Conservation (phyloP, 2,329 filamentous ascomycete genomes). For the Delphinella strobiligena region DNA sequence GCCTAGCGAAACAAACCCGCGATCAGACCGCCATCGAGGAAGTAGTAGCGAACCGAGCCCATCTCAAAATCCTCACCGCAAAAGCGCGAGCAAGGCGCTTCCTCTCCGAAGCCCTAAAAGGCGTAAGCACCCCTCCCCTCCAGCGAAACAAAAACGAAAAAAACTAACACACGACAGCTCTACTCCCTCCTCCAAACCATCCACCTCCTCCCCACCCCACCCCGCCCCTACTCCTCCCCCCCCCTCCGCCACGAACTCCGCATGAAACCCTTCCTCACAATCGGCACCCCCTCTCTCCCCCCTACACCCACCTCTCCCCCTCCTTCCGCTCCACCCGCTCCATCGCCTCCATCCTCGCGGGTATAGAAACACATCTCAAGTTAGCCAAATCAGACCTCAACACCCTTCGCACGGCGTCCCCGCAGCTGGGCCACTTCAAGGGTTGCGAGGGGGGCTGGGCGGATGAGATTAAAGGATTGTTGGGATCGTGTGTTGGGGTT, state of each 20-base stretch:
- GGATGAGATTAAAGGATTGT: constrained; percentile 19
- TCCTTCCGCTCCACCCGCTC: constrained; percentile 1
- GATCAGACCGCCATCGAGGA: constrained; percentile 16
- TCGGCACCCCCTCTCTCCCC: constrained; percentile 57
- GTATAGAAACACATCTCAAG: constrained; percentile 18
- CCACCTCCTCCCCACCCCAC: constrained; percentile 36
- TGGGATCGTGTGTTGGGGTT: constrained; percentile 20
- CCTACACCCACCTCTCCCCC: too few relatives aligned
- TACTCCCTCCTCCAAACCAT: constrained; percentile 56
- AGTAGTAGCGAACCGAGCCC: constrained; percentile 11
- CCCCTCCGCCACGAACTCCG: constrained; percentile 66
- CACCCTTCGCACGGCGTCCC: constrained; percentile 24
- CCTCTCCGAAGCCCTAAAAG: constrained; percentile 20
- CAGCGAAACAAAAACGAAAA: background rate
- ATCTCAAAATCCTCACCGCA: constrained; percentile 17
- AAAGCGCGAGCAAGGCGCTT: constrained; percentile 17
- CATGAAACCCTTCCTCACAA: constrained; percentile 68
- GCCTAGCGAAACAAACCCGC: constrained; percentile 16
- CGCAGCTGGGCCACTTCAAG: constrained; percentile 19
- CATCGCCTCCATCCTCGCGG: constrained; percentile 6
- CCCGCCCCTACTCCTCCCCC: constrained; percentile 54
- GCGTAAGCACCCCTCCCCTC: background rate
- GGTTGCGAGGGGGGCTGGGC: constrained; percentile 28
- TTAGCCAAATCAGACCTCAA: constrained; percentile 23
- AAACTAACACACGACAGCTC: constrained; percentile 34